Evolutionary conservation across 148 eudicot species (phyloP), one percentile per base, ranked within the genome.

Genomic region (Cornus controversa): DNA sequence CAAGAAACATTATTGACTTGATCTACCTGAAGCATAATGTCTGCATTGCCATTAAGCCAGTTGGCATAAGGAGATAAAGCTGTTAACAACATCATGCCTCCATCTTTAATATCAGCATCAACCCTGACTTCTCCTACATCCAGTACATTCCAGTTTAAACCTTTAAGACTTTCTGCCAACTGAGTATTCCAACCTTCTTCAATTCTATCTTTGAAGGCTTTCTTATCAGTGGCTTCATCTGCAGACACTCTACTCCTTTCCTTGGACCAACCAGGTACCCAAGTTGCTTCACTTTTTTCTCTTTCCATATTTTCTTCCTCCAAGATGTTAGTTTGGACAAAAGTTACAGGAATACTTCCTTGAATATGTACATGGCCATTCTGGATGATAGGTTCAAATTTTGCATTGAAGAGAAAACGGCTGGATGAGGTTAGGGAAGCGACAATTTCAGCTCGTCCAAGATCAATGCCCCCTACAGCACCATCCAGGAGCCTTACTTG

Each of bases 91-190:
- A 96, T 89, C 99, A 96, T 96, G 82, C 99, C 99, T 45, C 97
- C 98, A 84, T 96, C 99, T 90, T 92, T 96, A 57, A 96, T 89
- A 84, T 96, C 99, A 84, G 98, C 98, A 94, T 96, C 99, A 76
- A 96, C 91, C 86, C 99, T 92, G 78, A 96, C 99, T 88, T 96
- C 99, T 79, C 98, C 99, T 14, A 78, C 98, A 87, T 96, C 98
- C 80, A 96, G 69, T 74, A 93, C 74, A 70, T 91, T 96, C 99
- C 99, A 96, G 84, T 96, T 94, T 65, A 96, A 84, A 34, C 96
- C 99, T 84, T 80, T 90, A 50, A 96, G 93, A 87, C 91, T 85
- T 82, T 96, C 99, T 18, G 99, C 92, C 80, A 96, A 84, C 82
- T 93, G 98, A 58, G 92, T 81, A 80, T 92, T 92, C 99, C 98